Percentiles rank a stretch among this genome's conserved stretches.
Conservation (phyloP, 345 rosid genomes). For the Citrus unshiu region DNA sequence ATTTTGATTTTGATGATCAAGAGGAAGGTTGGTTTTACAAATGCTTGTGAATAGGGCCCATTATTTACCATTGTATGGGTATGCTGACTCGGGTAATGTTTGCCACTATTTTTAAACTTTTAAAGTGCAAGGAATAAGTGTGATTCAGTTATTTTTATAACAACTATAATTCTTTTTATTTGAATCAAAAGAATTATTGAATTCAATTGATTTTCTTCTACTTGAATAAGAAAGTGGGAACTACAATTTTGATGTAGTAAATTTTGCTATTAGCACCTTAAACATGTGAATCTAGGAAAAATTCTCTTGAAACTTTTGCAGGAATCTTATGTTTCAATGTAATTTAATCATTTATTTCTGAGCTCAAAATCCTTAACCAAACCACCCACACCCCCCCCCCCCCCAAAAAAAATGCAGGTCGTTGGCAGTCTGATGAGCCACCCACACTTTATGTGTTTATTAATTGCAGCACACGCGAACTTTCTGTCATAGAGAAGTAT, state of each 20-base stretch:
- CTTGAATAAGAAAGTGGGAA: neutral
- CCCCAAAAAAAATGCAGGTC: conserved; percentile 38
- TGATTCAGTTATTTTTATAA: neutral
- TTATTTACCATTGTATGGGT: neutral
- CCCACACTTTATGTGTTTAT: conserved; percentile 82
- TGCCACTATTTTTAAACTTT: neutral
- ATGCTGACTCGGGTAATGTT: neutral
- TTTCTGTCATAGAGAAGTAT: conserved; percentile 78
- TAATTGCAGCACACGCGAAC: conserved; percentile 91
- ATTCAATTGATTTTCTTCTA: neutral
- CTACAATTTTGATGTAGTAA: neutral
- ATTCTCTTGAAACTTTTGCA: neutral
- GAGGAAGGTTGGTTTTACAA: conserved; percentile 65
- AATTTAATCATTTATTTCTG: neutral
- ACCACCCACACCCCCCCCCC: too few species aligned
- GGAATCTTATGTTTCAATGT: neutral
- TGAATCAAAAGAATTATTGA: neutral
- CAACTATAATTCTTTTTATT: neutral
- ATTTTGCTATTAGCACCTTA: neutral
- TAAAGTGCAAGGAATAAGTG: neutral
- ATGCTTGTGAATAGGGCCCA: conserved; percentile 7
- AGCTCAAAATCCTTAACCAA: neutral
- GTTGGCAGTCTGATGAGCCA: conserved; percentile 72
- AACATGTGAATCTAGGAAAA: neutral
- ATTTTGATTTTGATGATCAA: conserved; percentile 93